Evolutionary conservation across 2,329 filamentous ascomycete species (phyloP).

Genomic region (Aspergillus udagawae): DNA sequence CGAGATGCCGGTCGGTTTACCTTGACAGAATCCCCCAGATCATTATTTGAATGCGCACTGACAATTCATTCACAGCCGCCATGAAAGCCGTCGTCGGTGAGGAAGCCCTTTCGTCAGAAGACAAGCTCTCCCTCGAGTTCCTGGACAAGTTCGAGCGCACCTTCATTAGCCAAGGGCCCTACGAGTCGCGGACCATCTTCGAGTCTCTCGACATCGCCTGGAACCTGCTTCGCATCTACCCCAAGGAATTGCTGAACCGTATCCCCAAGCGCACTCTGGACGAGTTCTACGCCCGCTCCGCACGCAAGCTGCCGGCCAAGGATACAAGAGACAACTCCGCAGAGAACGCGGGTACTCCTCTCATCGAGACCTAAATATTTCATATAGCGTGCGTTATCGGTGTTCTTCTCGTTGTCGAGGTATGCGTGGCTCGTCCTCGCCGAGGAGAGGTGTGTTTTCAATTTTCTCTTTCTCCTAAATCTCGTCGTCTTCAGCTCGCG

Average conservation of each 20-base stretch:
- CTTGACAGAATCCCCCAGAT: neutral
- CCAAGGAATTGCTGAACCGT: slow-evolving; percentile 96
- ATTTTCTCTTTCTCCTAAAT: slow-evolving; percentile 5
- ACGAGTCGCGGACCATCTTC: slow-evolving; percentile 86
- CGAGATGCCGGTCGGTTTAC: slow-evolving; percentile 67
- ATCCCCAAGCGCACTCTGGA: slow-evolving; percentile 79
- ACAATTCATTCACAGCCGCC: slow-evolving; percentile 53
- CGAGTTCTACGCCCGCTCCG: slow-evolving; percentile 70
- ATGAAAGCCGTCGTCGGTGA: slow-evolving; percentile 99
- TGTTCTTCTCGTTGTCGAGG: neutral
- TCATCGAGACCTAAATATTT: slow-evolving; percentile 38
- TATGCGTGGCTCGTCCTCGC: slow-evolving; percentile 1
- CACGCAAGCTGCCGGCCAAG: slow-evolving; percentile 43
- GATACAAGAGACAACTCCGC: slow-evolving; percentile 45
- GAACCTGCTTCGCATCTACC: slow-evolving; percentile 94
- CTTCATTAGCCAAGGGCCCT: slow-evolving; percentile 88
- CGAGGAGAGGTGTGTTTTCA: neutral
- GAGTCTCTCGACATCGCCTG: slow-evolving; percentile 95
- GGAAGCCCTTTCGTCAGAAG: slow-evolving; percentile 89
- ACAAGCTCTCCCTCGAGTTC: slow-evolving; percentile 97
- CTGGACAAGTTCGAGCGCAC: slow-evolving; percentile 96
- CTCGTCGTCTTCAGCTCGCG: slow-evolving; percentile 1
- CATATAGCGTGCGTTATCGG: neutral
- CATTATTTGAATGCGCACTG: neutral
- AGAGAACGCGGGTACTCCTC: slow-evolving; percentile 24